phyloP scores from a whole-genome alignment of 2,329 filamentous ascomycete species.

The Aspergillus brasiliensis region DNA sequence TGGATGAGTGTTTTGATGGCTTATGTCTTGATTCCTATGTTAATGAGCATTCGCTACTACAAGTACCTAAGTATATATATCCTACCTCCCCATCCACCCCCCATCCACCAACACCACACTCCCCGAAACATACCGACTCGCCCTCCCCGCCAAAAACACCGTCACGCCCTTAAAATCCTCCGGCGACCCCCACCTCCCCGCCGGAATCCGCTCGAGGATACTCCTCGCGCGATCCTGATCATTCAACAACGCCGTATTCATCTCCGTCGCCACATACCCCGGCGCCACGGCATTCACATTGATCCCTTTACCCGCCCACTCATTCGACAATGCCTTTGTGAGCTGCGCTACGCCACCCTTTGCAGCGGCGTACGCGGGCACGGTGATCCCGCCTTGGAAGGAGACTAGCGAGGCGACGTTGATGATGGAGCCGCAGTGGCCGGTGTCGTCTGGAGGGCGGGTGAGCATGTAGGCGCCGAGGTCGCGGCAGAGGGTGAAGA shows the following conservation, averaged over 20 bases:
- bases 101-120: constrained; percentile 84
- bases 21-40: too few species aligned
- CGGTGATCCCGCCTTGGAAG: constrained; percentile 84
- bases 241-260: constrained; percentile 81
- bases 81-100: constrained; percentile 85
- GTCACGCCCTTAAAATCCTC: constrained; percentile 86
- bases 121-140: constrained; percentile 79
- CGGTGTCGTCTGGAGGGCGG: constrained; percentile 11
- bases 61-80: too few species aligned
- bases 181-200: constrained; percentile 77
- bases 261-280: constrained; percentile 83
- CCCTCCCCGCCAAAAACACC: constrained; percentile 74
- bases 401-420: constrained; percentile 80
- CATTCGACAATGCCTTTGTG: constrained; percentile 81
- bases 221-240: constrained; percentile 69
- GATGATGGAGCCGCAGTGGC: constrained; percentile 61
- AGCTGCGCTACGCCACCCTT: constrained; percentile 85
- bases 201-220: constrained; percentile 80
- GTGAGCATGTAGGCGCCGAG: constrained; percentile 27
- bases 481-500: constrained; percentile 60
- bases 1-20: too few species aligned
- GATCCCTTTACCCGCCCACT: constrained; percentile 78
- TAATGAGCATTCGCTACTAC: too few species aligned
- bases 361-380: constrained; percentile 81
- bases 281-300: constrained; percentile 60